phyloP scores from a whole-genome alignment of 306 rosid genomes.

The Glycine soja region DNA sequence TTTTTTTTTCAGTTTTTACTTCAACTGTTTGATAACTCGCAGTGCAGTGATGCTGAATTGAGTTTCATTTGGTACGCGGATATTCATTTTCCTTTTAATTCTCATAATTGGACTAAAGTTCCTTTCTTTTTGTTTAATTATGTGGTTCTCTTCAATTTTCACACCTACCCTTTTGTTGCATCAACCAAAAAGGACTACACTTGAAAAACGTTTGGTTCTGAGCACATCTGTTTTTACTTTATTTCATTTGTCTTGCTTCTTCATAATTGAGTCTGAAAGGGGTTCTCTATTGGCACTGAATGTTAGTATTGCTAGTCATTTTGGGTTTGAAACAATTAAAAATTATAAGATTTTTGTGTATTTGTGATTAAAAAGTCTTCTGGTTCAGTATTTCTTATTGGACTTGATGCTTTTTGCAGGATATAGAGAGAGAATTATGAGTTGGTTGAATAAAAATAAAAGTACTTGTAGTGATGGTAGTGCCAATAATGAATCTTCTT shows the following conservation, averaged over 20 bases:
- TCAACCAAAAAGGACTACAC: slow-evolving; percentile 11
- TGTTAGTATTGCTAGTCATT: neutral
- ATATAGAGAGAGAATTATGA: slow-evolving; percentile 51
- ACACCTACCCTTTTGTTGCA: slow-evolving; percentile 28
- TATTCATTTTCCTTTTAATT: slow-evolving; percentile 34
- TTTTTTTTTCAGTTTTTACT: neutral
- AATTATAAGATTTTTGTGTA: slow-evolving; percentile 15
- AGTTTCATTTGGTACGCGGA: slow-evolving; percentile 29
- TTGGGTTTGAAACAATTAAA: slow-evolving; percentile 29
- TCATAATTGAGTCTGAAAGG: slow-evolving; percentile 11
- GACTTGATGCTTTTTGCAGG: slow-evolving; percentile 45
- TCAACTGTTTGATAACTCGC: slow-evolving; percentile 3
- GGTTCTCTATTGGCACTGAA: slow-evolving; percentile 16
- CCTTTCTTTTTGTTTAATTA: neutral
- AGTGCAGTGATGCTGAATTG: slow-evolving; percentile 10
- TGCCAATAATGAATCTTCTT: slow-evolving; percentile 41
- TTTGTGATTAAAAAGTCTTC: slow-evolving; percentile 5
- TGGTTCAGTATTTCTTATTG: slow-evolving; percentile 1
- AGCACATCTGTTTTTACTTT: slow-evolving; percentile 3
- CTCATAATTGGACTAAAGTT: slow-evolving; percentile 17
- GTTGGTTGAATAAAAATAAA: slow-evolving; percentile 47
- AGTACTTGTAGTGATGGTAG: slow-evolving; percentile 43
- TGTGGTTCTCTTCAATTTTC: slow-evolving; percentile 21
- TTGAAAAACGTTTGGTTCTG: neutral
- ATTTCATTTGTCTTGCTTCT: slow-evolving; percentile 22